phyloP scores from a whole-genome alignment of 2,329 filamentous ascomycete species.

The Penicillium glabrum region DNA sequence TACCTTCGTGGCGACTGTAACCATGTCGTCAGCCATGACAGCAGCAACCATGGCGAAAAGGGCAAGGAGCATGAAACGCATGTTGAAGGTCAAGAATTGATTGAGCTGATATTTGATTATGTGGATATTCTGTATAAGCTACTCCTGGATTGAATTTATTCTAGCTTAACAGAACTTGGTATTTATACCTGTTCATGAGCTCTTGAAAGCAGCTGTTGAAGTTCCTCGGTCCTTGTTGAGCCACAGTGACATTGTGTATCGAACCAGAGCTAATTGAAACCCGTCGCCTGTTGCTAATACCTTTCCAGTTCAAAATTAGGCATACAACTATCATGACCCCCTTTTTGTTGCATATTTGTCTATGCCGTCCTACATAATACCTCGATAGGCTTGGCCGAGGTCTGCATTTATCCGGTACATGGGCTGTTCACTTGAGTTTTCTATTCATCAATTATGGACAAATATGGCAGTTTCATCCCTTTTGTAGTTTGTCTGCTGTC shows the following conservation, averaged over 20 bases:
- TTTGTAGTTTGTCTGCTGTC: neutral
- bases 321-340: neutral
- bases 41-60: neutral
- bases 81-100: neutral
- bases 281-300: neutral
- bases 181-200: neutral
- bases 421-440: neutral
- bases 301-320: neutral
- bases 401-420: neutral
- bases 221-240: neutral
- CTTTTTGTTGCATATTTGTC: neutral
- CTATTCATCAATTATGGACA: too few species aligned
- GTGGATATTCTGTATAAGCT: neutral
- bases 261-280: neutral
- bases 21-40: neutral
- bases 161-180: neutral
- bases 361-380: neutral
- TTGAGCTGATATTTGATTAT: neutral
- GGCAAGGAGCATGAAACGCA: constrained; percentile 1
- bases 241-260: neutral
- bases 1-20: neutral
- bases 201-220: neutral
- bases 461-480: neutral
- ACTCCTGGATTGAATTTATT: neutral
- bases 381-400: neutral